Conservation (phyloP, 23 red algal genomes). For the Gracilaria domingensis region DNA sequence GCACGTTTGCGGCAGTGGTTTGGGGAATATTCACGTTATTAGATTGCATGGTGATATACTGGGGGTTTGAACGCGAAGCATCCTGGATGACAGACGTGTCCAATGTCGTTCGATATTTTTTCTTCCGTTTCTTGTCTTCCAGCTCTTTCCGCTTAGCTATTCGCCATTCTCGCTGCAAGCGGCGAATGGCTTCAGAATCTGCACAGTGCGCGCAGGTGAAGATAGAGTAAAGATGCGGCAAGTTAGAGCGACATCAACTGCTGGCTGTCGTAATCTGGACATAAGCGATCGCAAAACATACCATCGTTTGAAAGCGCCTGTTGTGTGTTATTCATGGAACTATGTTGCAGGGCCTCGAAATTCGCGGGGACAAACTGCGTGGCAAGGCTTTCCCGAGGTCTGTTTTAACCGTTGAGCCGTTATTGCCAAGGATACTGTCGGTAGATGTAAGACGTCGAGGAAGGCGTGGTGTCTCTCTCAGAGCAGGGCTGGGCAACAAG, state of each 20-base stretch:
- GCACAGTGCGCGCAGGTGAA: not conserved
- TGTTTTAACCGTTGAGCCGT: not conserved
- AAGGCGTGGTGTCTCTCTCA: no score
- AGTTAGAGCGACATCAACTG: not conserved
- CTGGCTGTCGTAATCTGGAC: not conserved
- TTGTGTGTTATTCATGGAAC: constrained; percentile 36
- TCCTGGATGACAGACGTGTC: not conserved
- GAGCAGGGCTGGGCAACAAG: no score
- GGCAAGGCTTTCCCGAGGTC: not conserved
- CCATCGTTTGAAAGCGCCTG: constrained; percentile 26
- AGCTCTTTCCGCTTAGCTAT: constrained; percentile 62
- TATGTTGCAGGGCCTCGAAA: not conserved
- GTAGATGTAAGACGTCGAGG: no score
- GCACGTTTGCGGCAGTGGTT: not conserved
- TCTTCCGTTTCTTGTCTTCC: constrained; percentile 58
- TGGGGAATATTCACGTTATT: not conserved
- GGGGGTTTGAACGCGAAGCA: not conserved
- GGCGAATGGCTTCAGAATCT: constrained; percentile 55
- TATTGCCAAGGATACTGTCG: not conserved
- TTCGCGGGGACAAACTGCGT: not conserved
- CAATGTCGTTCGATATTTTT: constrained; percentile 13
- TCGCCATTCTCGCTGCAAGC: constrained; percentile 63
- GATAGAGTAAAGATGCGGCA: not conserved
- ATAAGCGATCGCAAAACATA: not conserved
- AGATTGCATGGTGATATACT: not conserved